Base-by-base conservation (phyloP, 225 moss, liverwort and hornwort genomes). In the Pleurozium schreberi region DNA sequence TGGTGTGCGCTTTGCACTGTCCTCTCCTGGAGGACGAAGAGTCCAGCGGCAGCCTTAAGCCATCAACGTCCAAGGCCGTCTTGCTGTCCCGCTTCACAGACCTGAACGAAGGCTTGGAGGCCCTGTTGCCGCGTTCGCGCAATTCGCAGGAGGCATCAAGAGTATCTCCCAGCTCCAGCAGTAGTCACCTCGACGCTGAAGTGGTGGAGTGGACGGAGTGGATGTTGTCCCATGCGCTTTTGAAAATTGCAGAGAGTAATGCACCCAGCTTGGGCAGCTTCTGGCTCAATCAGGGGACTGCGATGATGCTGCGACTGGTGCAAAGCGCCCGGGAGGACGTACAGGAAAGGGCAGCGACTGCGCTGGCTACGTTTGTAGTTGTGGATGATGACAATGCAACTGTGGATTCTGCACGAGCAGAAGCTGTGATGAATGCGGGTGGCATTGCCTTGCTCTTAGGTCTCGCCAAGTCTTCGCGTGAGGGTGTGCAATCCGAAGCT, bases 401-500 rank as follows among this genome's bases (percentile, higher is more conserved):
- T 40, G 96, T 98, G 80, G 96, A 98, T 90, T 64, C 94, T 84
- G 94, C 92, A 73, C 93, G 96, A 89, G 98, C 98, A 45, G 98
- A 98, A 93, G 95, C 98, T 34, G 98, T 98, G 57, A 96, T 98
- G 96, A 93, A 95, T 62, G 96, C 95, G 61, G 96, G 98, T 86
- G 98, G 98, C 85, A 96, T 98, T 88, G 96, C 96, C 76, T 93
- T 93, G 85, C 95, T 98, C 47, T 90, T 98, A 83, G 90, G 92
- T 89, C 94, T 98, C 47, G 96, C 98, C 63, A 98, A 96, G 91
- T 96, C 98, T 85, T 92, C 94, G 85, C 92, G 96, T 31, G 98
- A 98, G 93, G 96, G 96, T 69, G 93, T 98, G 81, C 98, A 98
- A 89, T 95, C 96, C 61, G 98, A 98, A 92, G 96, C 98, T 90